Evolutionary conservation across 1,284 basidiomycete species (phyloP).

Genomic region (Ceratobasidium sp.): DNA sequence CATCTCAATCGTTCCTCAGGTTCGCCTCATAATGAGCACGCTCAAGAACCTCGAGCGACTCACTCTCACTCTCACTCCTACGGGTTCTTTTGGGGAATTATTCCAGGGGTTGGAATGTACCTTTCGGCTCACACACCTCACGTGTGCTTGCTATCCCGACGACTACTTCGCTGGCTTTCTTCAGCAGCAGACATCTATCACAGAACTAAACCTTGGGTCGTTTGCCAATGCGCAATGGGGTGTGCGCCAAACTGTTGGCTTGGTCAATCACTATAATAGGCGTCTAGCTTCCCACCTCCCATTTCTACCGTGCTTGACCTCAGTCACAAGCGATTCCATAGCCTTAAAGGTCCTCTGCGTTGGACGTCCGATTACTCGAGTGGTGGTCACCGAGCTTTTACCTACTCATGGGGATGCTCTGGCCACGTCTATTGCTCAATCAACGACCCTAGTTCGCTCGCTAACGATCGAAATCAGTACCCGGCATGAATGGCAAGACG

Average conservation of each 20-base stretch:
- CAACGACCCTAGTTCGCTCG: not conserved
- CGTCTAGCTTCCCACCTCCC: not conserved
- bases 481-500: too few relatives aligned
- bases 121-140: not conserved
- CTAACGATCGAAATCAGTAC: too few relatives aligned
- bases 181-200: conserved; percentile 28
- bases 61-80: conserved; percentile 33
- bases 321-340: not conserved
- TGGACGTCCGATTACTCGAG: not conserved
- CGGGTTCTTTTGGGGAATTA: conserved; percentile 30
- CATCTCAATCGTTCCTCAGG: too few relatives aligned
- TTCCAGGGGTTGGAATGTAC: conserved; percentile 11
- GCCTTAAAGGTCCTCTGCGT: not conserved
- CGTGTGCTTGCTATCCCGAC: conserved; percentile 18
- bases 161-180: conserved; percentile 24
- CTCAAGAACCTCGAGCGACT: too few relatives aligned
- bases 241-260: not conserved
- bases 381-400: not conserved
- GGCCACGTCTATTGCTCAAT: not conserved
- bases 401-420: not conserved
- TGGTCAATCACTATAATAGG: not conserved
- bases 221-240: too few relatives aligned
- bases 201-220: conserved; percentile 3
- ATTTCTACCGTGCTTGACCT: conserved; percentile 2
- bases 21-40: too few relatives aligned